A percentile compares a stretch with the other conserved stretches of the same genome.
Evolutionary conservation across 129 eudicot genomes (phyloP).

Genomic region (Flaveria trinervia): DNA sequence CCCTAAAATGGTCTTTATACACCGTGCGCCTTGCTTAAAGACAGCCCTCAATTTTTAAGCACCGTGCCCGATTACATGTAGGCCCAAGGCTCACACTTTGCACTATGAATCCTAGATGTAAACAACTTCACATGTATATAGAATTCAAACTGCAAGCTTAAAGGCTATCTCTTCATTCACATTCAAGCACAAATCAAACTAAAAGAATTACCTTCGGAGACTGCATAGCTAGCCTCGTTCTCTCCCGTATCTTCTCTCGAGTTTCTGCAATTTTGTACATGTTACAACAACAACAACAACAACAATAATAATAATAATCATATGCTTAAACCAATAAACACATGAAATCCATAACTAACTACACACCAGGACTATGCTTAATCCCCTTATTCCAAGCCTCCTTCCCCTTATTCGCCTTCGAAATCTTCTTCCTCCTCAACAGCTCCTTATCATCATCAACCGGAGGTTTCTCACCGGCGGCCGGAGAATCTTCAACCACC

Average conservation of each 20-base stretch:
- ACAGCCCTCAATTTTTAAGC: no score
- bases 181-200: slow-evolving; percentile 7
- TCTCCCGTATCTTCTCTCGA: slow-evolving; percentile 61
- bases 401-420: slow-evolving; percentile 83
- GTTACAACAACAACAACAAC: not conserved
- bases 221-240: slow-evolving; percentile 91
- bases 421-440: slow-evolving; percentile 86
- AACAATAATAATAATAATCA: not conserved
- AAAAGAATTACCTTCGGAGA: slow-evolving; percentile 71
- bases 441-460: slow-evolving; percentile 67
- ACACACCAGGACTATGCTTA: slow-evolving; percentile 79
- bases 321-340: not conserved
- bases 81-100: no score
- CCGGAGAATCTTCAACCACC: not conserved
- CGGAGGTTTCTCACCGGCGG: slow-evolving; percentile 29
- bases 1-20: no score
- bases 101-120: no score
- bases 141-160: slow-evolving; percentile 7
- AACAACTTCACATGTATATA: not conserved
- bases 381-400: slow-evolving; percentile 87
- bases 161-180: not conserved
- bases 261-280: slow-evolving; percentile 64
- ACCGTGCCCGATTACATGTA: no score
- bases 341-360: not conserved
- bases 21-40: no score